Base-by-base conservation (phyloP, 345 rosid species). In the Dovyalis caffra region DNA sequence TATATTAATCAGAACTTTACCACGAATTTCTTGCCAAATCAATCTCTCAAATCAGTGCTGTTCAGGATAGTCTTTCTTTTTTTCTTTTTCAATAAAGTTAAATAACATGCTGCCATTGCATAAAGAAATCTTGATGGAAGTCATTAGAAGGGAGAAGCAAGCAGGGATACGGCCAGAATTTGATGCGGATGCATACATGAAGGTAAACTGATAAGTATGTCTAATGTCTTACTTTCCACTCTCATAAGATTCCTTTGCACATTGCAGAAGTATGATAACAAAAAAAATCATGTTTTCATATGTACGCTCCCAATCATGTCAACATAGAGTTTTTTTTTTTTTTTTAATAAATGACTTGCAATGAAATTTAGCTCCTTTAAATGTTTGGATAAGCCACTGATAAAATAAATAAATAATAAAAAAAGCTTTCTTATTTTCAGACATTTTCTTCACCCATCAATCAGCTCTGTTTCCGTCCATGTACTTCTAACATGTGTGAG, bases 181-280 rank as follows among this genome's bases (percentile, higher is more conserved):
- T 45, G 83, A 80, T 47, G 72, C 80, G 28, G 86, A 83, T 80
- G 73, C 86, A 64, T 83, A 77, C 69, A 83, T 80, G 86, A 83
- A 83, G 86, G 86, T 83, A 58, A 43, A 43, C 47, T 43, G 16
- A 2, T 1, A 43, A 11, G 16, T 16, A 7, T 16, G 23, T 47
- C 8, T 10, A 49, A 25, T 43, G 18, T 16, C 9, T 37, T 37
- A 37, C 40, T 6, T 37, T 37, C 40, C 10, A 3, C 16, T 43
- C 47, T 12, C 47, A 43, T 0, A 43, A 43, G 47, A 43, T 43
- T 2, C 3, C 15, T 1, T 16, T 43, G 3, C 18, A 43, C 47
- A 43, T 43, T 10, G 47, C 14, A 12, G 4, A 43, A 0, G 47
- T 12, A 12, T 12, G 2, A 40, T 40, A 16, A 14, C 47, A 12